Conservation (phyloP, 2,329 filamentous ascomycete species). For the Tolypocladium endophyticum region DNA sequence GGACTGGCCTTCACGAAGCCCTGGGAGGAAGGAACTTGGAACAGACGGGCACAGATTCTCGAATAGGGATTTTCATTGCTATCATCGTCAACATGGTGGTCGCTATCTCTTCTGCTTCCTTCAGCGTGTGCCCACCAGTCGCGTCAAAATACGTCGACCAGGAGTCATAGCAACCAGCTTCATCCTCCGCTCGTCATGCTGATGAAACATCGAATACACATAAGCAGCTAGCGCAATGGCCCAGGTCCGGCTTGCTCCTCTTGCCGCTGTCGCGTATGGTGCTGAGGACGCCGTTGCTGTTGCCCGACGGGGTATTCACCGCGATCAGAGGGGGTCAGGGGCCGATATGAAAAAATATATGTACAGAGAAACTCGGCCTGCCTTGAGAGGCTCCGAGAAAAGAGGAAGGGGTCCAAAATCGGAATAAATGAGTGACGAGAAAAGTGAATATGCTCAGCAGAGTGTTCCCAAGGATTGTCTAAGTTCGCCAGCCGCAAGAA, state of each 20-base stretch:
- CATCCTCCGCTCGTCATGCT: neutral
- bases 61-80: conserved; percentile 1
- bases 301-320: neutral
- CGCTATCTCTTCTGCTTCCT: neutral
- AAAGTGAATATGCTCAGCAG: conserved; percentile 11
- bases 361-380: neutral
- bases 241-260: neutral
- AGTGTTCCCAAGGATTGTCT: conserved; percentile 12
- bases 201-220: neutral
- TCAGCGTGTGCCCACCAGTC: neutral
- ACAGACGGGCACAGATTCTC: neutral
- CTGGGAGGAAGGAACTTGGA: neutral
- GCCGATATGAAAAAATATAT: neutral
- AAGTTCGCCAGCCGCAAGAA: conserved; percentile 11
- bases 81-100: neutral
- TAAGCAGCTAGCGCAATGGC: neutral
- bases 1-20: neutral
- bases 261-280: too few relatives aligned
- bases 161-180: neutral
- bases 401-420: neutral
- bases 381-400: neutral
- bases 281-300: neutral
- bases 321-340: neutral
- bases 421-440: conserved; percentile 23
- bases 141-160: neutral